phyloP scores from a whole-genome alignment of 768 basidiomycete genomes.

The Dacryopinax spathularia region DNA sequence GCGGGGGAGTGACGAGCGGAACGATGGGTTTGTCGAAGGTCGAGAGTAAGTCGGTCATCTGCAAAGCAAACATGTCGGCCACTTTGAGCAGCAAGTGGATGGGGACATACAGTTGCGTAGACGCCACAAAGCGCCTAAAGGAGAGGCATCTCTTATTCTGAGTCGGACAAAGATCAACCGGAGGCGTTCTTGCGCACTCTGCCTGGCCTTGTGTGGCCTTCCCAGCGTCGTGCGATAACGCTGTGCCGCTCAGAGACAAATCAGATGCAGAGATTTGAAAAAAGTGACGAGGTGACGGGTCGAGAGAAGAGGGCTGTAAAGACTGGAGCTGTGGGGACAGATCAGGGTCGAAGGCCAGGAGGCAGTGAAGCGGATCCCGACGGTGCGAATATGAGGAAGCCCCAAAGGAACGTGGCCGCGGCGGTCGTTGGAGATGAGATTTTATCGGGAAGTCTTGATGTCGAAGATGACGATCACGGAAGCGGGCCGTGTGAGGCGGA shows the following conservation, averaged over 20 bases:
- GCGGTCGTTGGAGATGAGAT: neutral
- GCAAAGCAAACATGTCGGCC: neutral
- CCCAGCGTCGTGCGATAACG: neutral
- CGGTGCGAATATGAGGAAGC: neutral
- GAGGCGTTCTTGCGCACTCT: neutral
- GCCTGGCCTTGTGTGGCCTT: neutral
- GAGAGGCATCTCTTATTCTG: neutral
- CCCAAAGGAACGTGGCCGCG: neutral
- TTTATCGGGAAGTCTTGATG: slow-evolving; percentile 1
- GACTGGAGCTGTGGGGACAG: neutral
- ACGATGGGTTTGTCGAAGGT: neutral
- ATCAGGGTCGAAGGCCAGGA: neutral
- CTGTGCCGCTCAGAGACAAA: neutral
- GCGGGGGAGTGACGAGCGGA: neutral
- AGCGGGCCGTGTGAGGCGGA: neutral
- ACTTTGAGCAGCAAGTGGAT: neutral
- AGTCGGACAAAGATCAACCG: neutral
- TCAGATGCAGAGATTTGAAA: neutral
- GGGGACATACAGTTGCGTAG: neutral
- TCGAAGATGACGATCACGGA: neutral
- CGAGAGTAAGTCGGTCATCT: neutral
- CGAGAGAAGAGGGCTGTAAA: neutral
- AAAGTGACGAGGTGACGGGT: neutral
- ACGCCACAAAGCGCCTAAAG: neutral
- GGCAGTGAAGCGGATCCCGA: slow-evolving; percentile 1